A percentile compares a stretch with the other conserved stretches of the same genome.
phyloP scores from a whole-genome alignment of 192 early-diverging fungal species.

The Umbelopsis ramanniana region DNA sequence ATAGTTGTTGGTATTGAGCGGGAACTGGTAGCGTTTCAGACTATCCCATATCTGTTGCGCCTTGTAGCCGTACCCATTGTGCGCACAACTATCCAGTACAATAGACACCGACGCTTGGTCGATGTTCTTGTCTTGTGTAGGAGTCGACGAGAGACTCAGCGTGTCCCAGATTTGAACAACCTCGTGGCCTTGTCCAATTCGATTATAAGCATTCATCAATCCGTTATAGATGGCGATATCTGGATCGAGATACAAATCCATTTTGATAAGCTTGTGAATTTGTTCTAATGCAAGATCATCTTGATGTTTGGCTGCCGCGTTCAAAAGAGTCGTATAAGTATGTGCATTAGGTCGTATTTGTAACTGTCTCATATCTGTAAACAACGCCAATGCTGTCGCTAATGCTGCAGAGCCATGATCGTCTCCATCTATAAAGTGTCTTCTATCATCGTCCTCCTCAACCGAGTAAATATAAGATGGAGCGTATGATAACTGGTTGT shows the following conservation, averaged over 20 bases:
- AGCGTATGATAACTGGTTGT: not conserved
- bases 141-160: constrained; percentile 11
- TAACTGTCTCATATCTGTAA: constrained; percentile 40
- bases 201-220: constrained; percentile 50
- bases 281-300: constrained; percentile 28
- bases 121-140: constrained; percentile 20
- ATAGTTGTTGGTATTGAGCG: constrained; percentile 41
- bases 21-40: constrained; percentile 31
- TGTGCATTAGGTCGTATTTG: constrained; percentile 33
- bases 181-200: constrained; percentile 31
- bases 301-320: constrained; percentile 27
- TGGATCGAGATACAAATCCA: constrained; percentile 46
- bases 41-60: constrained; percentile 39
- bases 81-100: constrained; percentile 47
- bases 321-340: constrained; percentile 37
- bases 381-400: constrained; percentile 26
- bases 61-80: constrained; percentile 16
- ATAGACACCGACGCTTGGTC: constrained; percentile 43
- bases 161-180: constrained; percentile 48
- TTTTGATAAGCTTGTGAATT: constrained; percentile 45
- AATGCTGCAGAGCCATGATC: constrained; percentile 14
- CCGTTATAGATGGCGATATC: constrained; percentile 47
- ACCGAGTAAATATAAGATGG: constrained; percentile 5
- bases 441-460: constrained; percentile 13
- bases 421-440: constrained; percentile 2